These are phyloP conservation scores for Rauvolfia tetraphylla DNA, from an alignment of 257 asterid genomes.

Conservation along the genomic window DNA sequence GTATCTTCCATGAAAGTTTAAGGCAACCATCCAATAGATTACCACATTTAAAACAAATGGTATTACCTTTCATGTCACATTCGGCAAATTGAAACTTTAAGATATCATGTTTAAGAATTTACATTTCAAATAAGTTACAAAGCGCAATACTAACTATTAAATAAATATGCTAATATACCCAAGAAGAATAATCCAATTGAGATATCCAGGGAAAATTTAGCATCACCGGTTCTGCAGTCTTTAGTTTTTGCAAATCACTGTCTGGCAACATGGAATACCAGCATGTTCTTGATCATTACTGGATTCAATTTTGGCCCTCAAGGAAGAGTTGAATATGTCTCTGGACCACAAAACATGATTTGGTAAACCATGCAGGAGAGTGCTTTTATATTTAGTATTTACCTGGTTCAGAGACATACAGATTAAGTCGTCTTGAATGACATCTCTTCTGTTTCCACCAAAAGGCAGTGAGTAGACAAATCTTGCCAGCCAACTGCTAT, in stretches of 20 bases:
- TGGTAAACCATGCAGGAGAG: background rate
- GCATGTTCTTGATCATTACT: background rate
- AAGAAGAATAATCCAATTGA: background rate
- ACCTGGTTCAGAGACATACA: background rate
- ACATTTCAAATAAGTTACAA: background rate
- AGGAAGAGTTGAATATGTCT: background rate
- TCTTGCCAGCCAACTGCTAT: background rate
- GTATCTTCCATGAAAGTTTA: background rate
- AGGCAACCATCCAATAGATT: background rate
- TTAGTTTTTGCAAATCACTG: background rate
- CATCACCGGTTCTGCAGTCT: background rate
- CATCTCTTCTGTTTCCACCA: background rate
- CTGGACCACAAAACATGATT: background rate
- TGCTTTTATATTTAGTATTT: background rate
- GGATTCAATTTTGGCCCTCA: background rate
- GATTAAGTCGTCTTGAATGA: background rate
- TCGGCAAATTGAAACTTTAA: background rate
- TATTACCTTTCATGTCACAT: background rate
- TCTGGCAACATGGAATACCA: background rate
- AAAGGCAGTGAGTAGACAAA: background rate
- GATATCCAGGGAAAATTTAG: background rate
- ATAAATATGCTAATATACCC: background rate
- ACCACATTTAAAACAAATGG: background rate
- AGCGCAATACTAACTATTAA: background rate
- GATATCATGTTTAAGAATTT: background rate